Base-by-base conservation (phyloP, 805 yeast species). In the Metschnikowia similis region DNA sequence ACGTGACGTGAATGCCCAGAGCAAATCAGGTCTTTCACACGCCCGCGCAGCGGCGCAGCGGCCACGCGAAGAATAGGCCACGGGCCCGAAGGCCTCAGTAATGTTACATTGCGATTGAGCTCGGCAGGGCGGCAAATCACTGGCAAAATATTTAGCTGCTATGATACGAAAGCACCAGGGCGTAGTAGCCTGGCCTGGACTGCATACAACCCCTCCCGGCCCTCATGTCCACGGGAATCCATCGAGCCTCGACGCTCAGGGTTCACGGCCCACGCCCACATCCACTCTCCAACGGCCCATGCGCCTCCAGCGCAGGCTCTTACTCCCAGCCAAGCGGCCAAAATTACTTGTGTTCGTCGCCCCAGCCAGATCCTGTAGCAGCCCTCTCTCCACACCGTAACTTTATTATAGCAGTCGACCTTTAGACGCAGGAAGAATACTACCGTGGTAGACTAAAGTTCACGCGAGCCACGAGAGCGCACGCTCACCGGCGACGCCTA, bases 401-500 rank as follows among this genome's bases (percentile, higher is more conserved):
- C 26, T 14, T 11, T 9, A 16, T 16, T 39, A 8, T n/a, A 27
- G 32, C 42, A 4, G 42, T 34, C 32, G 14, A 10, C 31, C 16
- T 11, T n/a, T 21, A 17, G 11, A 13, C 29, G 41, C 41, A 38
- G 41, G 31, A 13, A 38, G 16, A 38, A 21, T 27, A 38, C 41
- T 27, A 38, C 41, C 41, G 13, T 8, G 31, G 41, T 17, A 38
- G 30, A 38, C 35, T 35, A 14, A 34, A 26, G 14, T 43, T 27
- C 46, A 35, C 50, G 48, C 50, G 35, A 36, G 48, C 47, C 48
- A 41, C 47, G 45, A 46, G 55, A 44, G 55, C 56, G 55, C 55
- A 48, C 55, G 55, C 55, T 52, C 51, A 53, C 55, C 50, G 54
- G 39, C 49, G 48, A 53, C 51, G 39, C 46, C 34, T 31, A 43